Evolutionary conservation across 2,329 filamentous ascomycete genomes (phyloP), one percentile per base, ranked within the genome.

Genomic region (Dothideomycetes sp.): DNA sequence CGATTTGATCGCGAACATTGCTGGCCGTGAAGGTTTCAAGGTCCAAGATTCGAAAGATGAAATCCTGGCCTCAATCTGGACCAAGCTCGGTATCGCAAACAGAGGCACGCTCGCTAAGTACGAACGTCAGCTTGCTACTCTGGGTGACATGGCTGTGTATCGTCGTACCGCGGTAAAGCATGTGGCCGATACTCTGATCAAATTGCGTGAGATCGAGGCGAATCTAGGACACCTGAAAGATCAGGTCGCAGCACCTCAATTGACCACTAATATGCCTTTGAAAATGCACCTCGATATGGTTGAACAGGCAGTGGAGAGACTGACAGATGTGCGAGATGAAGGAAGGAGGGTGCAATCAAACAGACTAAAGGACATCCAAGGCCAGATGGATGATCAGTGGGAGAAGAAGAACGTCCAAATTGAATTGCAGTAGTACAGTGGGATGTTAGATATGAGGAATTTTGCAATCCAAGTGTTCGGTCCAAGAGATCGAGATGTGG

Each of bases 281-380:
- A 71, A 73, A 36, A 78, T 85, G 29, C 83, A 91, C 54, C 78
- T 91, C 28, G 78, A 85, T 49, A 79, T 77, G 42, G 86, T 91
- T 46, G 70, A 82, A 43, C 66, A 76, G 34, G 81, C 82, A 0
- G 76, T 88, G 1, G 80, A 87, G 58, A 69, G 84, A 47, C 62
- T 91, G 45, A 78, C 84, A 56, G 61, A 64, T 16, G 77, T 79
- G 33, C 68, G 82, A 45, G 69, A 72, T 29, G 71, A 74, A 46
- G 51, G 48, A 18, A 46, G 59, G 28, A 46, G 45, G 42, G n/a
- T 58, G 13, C 55, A 45, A 18, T 38, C 30, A 8, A 43, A 48
- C 31, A 49, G 46, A 23, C 12, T 47, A 10, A 30, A 27, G 17
- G 29, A 32, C 12, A 33, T 40, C 4, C n/a, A 45, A 12, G 44